Base-by-base conservation (phyloP, 148 eudicot species). In the Fagopyrum homotropicum region DNA sequence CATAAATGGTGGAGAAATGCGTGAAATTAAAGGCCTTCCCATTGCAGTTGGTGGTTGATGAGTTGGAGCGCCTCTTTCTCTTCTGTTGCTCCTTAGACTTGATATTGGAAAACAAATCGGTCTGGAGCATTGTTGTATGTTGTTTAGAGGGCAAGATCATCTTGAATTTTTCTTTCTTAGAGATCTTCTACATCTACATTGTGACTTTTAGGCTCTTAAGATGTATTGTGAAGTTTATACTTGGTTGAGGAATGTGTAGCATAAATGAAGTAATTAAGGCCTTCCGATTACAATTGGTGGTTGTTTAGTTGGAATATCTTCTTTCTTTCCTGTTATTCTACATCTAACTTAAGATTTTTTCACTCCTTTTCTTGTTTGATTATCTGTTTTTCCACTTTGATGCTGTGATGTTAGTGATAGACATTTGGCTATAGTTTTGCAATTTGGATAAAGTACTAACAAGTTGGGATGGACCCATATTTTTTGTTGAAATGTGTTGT, bases 131-230 rank as follows among this genome's bases (percentile, higher is more conserved):
- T 69, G 73, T 69, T 16, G 9, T 69, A 15, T 69, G 52, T 70
- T 45, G 49, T 6, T 70, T n/a, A 70, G 35, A 59, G 12, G 26
- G 35, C 35, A 59, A 4, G 11, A 69, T 40, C 66, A 60, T 60
- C 48, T 40, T 15, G 17, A 7, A 35, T 35, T 40, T 40, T 40
- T 77, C 49, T 15, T 73, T 80, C 75, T 59, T 59, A 59, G 35
- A 19, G 66, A 59, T 59, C 12, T 22, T 63, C 69, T 63, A 63
- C 45, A 63, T 63, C 69, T 30, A 60, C 45, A 63, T 30, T 30
- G 69, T 63, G 69, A 63, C 4, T 29, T 10, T 63, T 55, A 55
- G 59, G 5, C 4, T 55, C n/a, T 4, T 19, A 60, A 60, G 43
- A 22, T 63, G 16, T 10, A 63, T 4, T 63, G 44, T 61, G 69